A percentile compares a stretch with the other conserved stretches of the same genome.
Conservation (phyloP, 1,284 basidiomycete species). For the Ganoderma resinaceum region DNA sequence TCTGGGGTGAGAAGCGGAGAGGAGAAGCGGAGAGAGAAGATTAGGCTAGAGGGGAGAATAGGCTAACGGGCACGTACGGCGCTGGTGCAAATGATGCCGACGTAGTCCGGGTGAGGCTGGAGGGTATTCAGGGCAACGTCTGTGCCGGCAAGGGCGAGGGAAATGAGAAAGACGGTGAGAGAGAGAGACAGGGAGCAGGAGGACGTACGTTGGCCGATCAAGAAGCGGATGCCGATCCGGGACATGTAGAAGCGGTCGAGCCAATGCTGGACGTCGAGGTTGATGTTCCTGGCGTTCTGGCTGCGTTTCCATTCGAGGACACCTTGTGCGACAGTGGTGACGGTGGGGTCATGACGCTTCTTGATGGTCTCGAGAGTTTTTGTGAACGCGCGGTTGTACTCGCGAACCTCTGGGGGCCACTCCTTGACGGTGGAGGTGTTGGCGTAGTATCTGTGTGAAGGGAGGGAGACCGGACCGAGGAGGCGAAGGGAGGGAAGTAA, state of each 20-base stretch:
- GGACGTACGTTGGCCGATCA: slow-evolving; percentile 89
- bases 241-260: slow-evolving; percentile 98
- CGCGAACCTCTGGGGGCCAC: slow-evolving; percentile 94
- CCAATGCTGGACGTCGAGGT: slow-evolving; percentile 93
- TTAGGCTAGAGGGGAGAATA: slow-evolving; percentile 7
- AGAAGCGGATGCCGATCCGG: slow-evolving; percentile 95
- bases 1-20: slow-evolving; percentile 49
- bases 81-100: slow-evolving; percentile 98
- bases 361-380: slow-evolving; percentile 91
- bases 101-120: slow-evolving; percentile 89
- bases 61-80: slow-evolving; percentile 60
- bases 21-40: slow-evolving; percentile 11
- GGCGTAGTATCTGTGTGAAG: slow-evolving; percentile 82
- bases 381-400: slow-evolving; percentile 95
- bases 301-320: slow-evolving; percentile 82
- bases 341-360: slow-evolving; percentile 95
- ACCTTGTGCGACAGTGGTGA: slow-evolving; percentile 96
- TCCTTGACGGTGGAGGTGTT: slow-evolving; percentile 63
- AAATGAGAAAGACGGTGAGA: not conserved
- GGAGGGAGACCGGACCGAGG: slow-evolving; percentile 16
- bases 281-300: slow-evolving; percentile 69
- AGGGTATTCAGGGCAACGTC: slow-evolving; percentile 93
- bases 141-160: slow-evolving; percentile 39
- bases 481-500: slow-evolving; percentile 12
- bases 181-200: slow-evolving; percentile 3